Evolutionary conservation across 768 basidiomycete genomes (phyloP).

Genomic region (Agrocybe pediades): DNA sequence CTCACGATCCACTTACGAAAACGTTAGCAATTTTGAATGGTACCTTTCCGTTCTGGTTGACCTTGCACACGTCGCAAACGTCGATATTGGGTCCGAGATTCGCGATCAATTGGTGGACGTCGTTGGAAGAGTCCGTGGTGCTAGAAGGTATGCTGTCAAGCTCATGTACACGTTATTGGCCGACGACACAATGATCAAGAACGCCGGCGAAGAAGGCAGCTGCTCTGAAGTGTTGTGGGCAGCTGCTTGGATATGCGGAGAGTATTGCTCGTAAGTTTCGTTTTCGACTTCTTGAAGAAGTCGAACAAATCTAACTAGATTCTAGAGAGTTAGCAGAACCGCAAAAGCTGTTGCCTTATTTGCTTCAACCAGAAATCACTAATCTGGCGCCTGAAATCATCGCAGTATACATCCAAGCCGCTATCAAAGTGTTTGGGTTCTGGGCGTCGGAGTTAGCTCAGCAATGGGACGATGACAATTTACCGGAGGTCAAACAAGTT

Average conservation of each 20-base stretch:
- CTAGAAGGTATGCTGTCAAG: constrained; percentile 78
- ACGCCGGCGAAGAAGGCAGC: constrained; percentile 67
- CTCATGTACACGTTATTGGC: constrained; percentile 80
- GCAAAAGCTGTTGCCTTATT: constrained; percentile 68
- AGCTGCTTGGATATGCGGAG: constrained; percentile 96
- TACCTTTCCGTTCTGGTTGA: constrained; percentile 94
- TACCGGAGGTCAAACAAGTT: constrained; percentile 61
- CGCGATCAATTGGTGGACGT: constrained; percentile 87
- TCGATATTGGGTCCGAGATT: constrained; percentile 75
- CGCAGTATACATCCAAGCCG: constrained; percentile 80
- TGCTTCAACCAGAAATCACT: constrained; percentile 63
- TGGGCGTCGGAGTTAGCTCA: constrained; percentile 80
- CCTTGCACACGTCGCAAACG: constrained; percentile 83
- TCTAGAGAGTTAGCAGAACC: constrained; percentile 78
- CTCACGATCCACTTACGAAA: constrained; percentile 80
- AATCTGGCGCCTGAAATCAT: constrained; percentile 64
- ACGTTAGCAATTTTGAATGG: constrained; percentile 95
- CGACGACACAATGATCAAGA: constrained; percentile 74
- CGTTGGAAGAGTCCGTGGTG: constrained; percentile 75
- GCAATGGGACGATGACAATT: constrained; percentile 73
- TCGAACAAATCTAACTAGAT: background rate
- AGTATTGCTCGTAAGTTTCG: constrained; percentile 79
- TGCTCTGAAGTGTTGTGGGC: constrained; percentile 91
- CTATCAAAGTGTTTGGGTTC: constrained; percentile 83
- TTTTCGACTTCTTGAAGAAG: constrained; percentile 4